These are phyloP conservation scores for Cyclostephanos invisitatus DNA, from an alignment of 108 stramenopile genomes.

Conservation along the genomic window DNA sequence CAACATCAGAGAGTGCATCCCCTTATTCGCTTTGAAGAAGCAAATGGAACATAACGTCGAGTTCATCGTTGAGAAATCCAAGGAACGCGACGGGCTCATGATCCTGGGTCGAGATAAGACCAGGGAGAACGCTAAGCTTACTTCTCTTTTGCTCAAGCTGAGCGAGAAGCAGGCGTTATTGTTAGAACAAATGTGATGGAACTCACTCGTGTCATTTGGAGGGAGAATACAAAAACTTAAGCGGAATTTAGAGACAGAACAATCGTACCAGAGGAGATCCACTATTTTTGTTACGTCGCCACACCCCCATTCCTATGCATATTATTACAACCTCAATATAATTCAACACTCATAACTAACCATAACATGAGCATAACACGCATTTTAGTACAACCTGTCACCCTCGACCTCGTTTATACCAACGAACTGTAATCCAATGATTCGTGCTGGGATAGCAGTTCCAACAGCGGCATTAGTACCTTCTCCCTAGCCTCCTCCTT, in stretches of 20 bases:
- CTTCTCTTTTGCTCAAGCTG: not conserved
- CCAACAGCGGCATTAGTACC: slow-evolving; percentile 57
- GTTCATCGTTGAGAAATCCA: not conserved
- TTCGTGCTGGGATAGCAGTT: slow-evolving; percentile 31
- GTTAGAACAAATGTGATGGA: too few relatives aligned
- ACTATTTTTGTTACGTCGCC: too few relatives aligned
- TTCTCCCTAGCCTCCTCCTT: slow-evolving; percentile 39
- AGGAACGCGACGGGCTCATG: not conserved
- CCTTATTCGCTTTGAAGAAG: not conserved
- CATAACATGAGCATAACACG: too few relatives aligned
- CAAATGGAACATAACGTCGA: not conserved
- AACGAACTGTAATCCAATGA: slow-evolving; percentile 24
- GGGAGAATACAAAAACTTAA: too few relatives aligned
- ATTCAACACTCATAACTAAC: too few relatives aligned
- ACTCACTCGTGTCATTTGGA: too few relatives aligned
- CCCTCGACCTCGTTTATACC: not conserved
- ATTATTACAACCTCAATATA: too few relatives aligned
- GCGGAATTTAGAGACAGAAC: too few relatives aligned
- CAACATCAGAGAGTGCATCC: not conserved
- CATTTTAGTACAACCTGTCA: too few relatives aligned
- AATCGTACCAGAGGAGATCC: too few relatives aligned
- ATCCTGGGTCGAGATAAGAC: not conserved
- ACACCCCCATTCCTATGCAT: too few relatives aligned
- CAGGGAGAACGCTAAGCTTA: not conserved
- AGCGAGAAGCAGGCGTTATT: not conserved